phyloP scores from a whole-genome alignment of 1,284 basidiomycete genomes.

The Sporisorium reilianum region DNA sequence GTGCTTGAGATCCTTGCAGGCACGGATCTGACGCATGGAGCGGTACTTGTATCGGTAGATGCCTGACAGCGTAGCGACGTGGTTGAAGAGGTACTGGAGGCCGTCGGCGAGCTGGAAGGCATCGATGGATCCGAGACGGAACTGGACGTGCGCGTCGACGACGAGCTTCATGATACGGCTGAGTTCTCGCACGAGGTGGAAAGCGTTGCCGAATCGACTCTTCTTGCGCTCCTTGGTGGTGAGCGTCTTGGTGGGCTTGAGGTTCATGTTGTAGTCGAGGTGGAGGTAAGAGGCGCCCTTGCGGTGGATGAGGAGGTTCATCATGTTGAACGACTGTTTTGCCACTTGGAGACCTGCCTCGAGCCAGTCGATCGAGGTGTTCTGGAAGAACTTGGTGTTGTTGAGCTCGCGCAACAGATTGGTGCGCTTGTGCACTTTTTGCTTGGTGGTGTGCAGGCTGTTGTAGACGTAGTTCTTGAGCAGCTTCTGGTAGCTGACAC shows the following conservation, averaged over 20 bases:
- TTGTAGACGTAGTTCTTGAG: conserved; percentile 97
- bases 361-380: conserved; percentile 97
- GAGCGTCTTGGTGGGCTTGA: conserved; percentile 97
- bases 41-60: conserved; percentile 99
- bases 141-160: conserved; percentile 98
- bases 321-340: conserved; percentile 99
- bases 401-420: conserved; percentile 95
- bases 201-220: conserved; percentile 99
- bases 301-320: conserved; percentile 97
- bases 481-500: conserved; percentile 99
- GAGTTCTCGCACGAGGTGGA: conserved; percentile 96
- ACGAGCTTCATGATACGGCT: conserved; percentile 96
- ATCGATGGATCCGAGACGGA: conserved; percentile 97
- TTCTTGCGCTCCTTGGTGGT: conserved; percentile 99
- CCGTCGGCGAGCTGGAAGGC: conserved; percentile 99
- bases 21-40: conserved; percentile 98
- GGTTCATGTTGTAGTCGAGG: conserved; percentile 92
- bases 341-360: conserved; percentile 99
- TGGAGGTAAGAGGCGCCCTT: conserved; percentile 97
- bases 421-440: conserved; percentile 98
- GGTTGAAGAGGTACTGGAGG: conserved; percentile 96
- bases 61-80: conserved; percentile 96
- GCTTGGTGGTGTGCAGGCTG: conserved; percentile 85
- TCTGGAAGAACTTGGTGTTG: conserved; percentile 99
- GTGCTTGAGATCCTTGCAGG: conserved; percentile 95